Conservation (phyloP, 2,329 filamentous ascomycete species). For the Penicillium freii region DNA sequence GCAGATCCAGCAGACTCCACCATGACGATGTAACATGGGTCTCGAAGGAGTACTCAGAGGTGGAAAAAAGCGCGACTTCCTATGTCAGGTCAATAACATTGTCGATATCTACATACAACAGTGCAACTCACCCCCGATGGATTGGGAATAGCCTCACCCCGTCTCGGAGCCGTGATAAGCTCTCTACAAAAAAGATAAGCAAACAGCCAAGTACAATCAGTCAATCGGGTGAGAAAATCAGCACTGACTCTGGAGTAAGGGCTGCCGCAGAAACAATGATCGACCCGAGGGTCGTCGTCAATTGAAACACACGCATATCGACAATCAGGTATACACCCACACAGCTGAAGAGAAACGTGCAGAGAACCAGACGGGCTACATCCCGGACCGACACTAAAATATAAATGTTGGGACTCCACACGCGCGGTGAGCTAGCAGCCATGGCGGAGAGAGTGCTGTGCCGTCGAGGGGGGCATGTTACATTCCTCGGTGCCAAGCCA, state of each 20-base stretch:
- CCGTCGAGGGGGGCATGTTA: constrained; percentile 17
- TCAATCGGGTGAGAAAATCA: background rate
- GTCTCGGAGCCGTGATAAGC: constrained; percentile 39
- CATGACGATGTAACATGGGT: constrained; percentile 61
- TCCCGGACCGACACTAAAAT: background rate
- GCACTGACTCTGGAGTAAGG: constrained; percentile 32
- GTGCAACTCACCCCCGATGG: constrained; percentile 39
- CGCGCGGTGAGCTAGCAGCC: background rate
- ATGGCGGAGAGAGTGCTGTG: constrained; percentile 1
- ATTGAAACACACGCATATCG: constrained; percentile 27
- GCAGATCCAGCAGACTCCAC: constrained; percentile 70
- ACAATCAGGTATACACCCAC: constrained; percentile 6
- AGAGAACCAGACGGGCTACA: background rate
- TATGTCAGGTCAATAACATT: constrained; percentile 16
- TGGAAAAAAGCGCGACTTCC: constrained; percentile 51
- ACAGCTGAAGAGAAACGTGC: constrained; percentile 3
- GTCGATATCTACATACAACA: background rate
- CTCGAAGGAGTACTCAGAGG: constrained; percentile 77
- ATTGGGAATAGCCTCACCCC: constrained; percentile 39
- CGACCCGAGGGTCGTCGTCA: constrained; percentile 27
- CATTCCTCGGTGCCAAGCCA: constrained; percentile 18
- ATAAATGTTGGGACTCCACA: background rate
- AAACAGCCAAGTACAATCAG: background rate
- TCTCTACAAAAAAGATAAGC: constrained; percentile 23
- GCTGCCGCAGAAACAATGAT: constrained; percentile 25